Percentiles rank a stretch among this genome's conserved stretches.
Evolutionary conservation across 805 yeast genomes (phyloP).

Genomic region (Ogataea populi-albae): DNA sequence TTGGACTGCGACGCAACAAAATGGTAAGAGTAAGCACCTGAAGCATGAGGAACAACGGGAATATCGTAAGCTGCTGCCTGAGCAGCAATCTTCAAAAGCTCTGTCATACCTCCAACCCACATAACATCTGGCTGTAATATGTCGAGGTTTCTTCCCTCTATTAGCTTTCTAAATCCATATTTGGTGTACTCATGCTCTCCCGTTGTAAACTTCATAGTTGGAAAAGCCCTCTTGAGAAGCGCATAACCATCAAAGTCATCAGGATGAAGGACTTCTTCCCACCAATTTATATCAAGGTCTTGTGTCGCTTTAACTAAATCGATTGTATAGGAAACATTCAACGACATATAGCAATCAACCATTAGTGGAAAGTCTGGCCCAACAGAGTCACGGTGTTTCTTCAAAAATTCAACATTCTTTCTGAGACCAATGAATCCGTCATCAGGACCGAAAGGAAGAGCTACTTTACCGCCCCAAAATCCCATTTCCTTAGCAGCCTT

Average conservation of each 20-base stretch:
- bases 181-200: slow-evolving; percentile 53
- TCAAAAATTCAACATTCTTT: slow-evolving; percentile 45
- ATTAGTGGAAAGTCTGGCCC: slow-evolving; percentile 53
- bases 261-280: slow-evolving; percentile 50
- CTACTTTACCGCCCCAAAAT: slow-evolving; percentile 54
- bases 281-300: slow-evolving; percentile 50
- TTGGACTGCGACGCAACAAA: slow-evolving; percentile 47
- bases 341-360: slow-evolving; percentile 54
- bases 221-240: slow-evolving; percentile 44
- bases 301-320: slow-evolving; percentile 42
- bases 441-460: slow-evolving; percentile 49
- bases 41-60: slow-evolving; percentile 53
- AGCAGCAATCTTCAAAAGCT: slow-evolving; percentile 42
- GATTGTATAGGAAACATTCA: slow-evolving; percentile 46
- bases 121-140: slow-evolving; percentile 51
- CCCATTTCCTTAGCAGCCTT: slow-evolving; percentile 48
- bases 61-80: slow-evolving; percentile 53
- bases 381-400: slow-evolving; percentile 42
- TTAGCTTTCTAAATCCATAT: slow-evolving; percentile 49
- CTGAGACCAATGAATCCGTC: slow-evolving; percentile 46
- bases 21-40: slow-evolving; percentile 53
- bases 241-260: slow-evolving; percentile 50
- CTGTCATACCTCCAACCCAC: slow-evolving; percentile 56
- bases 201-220: slow-evolving; percentile 47
- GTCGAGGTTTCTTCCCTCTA: slow-evolving; percentile 47